Percentiles rank a stretch among this genome's conserved stretches.
Conservation (phyloP, 352 stramenopile genomes). For the Salisapilia sapeloensis region DNA sequence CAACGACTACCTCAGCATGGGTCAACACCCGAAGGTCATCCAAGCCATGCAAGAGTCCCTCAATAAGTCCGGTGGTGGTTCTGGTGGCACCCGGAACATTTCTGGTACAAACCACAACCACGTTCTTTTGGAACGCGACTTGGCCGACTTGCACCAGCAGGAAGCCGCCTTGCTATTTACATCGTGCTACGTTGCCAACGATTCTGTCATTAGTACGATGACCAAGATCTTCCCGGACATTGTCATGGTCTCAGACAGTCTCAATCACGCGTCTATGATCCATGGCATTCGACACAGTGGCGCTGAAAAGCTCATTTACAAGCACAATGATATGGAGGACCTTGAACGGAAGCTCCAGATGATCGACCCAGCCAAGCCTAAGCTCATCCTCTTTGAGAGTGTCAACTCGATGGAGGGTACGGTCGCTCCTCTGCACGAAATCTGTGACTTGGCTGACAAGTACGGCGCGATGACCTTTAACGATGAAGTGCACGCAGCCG, state of each 20-base stretch:
- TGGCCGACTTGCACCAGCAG: slow-evolving; percentile 78
- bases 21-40: slow-evolving; percentile 78
- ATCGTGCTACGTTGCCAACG: slow-evolving; percentile 84
- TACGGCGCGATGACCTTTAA: slow-evolving; percentile 87
- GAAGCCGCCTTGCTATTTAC: slow-evolving; percentile 77
- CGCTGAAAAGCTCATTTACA: slow-evolving; percentile 72
- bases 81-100: slow-evolving; percentile 82
- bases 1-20: slow-evolving; percentile 86
- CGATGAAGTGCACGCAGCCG: slow-evolving; percentile 83
- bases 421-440: slow-evolving; percentile 69
- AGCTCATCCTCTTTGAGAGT: slow-evolving; percentile 77
- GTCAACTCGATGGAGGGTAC: slow-evolving; percentile 83
- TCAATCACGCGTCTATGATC: slow-evolving; percentile 88
- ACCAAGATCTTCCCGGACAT: slow-evolving; percentile 83
- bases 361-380: slow-evolving; percentile 49
- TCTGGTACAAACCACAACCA: slow-evolving; percentile 86
- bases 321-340: slow-evolving; percentile 72
- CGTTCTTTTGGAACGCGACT: slow-evolving; percentile 65
- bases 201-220: slow-evolving; percentile 76
- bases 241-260: slow-evolving; percentile 79
- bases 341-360: slow-evolving; percentile 62
- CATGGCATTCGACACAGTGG: slow-evolving; percentile 65
- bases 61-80: slow-evolving; percentile 61
- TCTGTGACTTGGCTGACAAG: slow-evolving; percentile 77
- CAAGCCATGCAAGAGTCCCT: slow-evolving; percentile 69